These are phyloP conservation scores for Boletus sp. DNA, from an alignment of 768 basidiomycete species.

Conservation along the genomic window DNA sequence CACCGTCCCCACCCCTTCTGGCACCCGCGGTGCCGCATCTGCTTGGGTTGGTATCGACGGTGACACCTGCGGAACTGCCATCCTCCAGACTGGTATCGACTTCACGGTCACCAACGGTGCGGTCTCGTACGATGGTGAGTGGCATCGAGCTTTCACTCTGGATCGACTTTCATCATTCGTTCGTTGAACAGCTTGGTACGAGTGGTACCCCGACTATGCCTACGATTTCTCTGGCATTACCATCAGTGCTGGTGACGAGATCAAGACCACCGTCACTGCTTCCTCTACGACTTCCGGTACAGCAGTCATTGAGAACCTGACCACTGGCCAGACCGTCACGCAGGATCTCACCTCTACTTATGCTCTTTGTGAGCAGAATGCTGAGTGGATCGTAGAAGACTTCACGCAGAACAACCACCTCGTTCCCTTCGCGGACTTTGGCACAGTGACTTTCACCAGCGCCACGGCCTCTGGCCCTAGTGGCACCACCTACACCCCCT, in stretches of 20 bases:
- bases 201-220: constrained; percentile 20
- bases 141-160: not conserved
- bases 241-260: constrained; percentile 13
- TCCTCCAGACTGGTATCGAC: constrained; percentile 10
- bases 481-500: constrained; percentile 9
- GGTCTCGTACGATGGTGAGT: constrained; percentile 15
- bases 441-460: constrained; percentile 15
- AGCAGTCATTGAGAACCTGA: constrained; percentile 18
- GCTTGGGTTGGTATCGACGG: constrained; percentile 20
- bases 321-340: constrained; percentile 12
- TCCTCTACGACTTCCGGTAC: constrained; percentile 18
- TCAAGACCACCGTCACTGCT: constrained; percentile 15
- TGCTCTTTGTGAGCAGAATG: constrained; percentile 18
- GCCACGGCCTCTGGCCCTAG: constrained; percentile 6
- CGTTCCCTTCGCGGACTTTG: constrained; percentile 21
- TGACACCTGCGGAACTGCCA: no score
- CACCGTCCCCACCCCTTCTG: constrained; percentile 15
- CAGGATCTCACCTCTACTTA: constrained; percentile 7
- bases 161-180: not conserved
- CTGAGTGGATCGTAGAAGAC: constrained; percentile 28
- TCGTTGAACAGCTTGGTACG: constrained; percentile 19
- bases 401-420: not conserved
- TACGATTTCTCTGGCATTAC: constrained; percentile 16
- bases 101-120: constrained; percentile 10
- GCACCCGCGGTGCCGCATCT: constrained; percentile 8